These are phyloP conservation scores for Penicillium daleae DNA, from an alignment of 495 filamentous ascomycete species.

Conservation along the genomic window DNA sequence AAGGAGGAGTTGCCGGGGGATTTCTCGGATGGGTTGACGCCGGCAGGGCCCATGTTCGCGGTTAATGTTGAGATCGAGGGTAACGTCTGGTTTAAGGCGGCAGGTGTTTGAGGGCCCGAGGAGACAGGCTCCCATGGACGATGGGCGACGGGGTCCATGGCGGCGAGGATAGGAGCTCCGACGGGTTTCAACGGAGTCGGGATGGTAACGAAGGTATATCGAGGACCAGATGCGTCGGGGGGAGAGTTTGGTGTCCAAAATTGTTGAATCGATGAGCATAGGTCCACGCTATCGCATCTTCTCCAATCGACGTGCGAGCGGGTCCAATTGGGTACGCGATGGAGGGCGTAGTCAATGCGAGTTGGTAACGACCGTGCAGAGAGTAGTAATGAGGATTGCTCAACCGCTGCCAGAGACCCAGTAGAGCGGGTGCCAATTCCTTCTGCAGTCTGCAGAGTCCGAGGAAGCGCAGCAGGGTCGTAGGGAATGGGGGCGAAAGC, in stretches of 20 bases:
- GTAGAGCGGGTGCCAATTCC: neutral
- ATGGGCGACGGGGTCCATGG: slow-evolving; percentile 49
- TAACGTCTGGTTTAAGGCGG: slow-evolving; percentile 47
- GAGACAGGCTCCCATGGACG: slow-evolving; percentile 48
- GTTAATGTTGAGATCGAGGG: slow-evolving; percentile 54
- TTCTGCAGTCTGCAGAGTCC: neutral
- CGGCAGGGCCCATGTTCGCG: slow-evolving; percentile 41
- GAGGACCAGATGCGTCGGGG: neutral
- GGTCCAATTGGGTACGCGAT: slow-evolving; percentile 1
- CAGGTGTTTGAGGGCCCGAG: slow-evolving; percentile 43
- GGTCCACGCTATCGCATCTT: slow-evolving; percentile 37
- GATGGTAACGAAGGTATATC: neutral
- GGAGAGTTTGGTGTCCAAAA: slow-evolving; percentile 16
- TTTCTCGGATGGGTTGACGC: slow-evolving; percentile 40
- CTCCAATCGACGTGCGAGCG: slow-evolving; percentile 10
- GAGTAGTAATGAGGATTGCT: neutral
- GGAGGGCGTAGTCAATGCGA: slow-evolving; percentile 1
- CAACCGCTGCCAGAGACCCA: slow-evolving; percentile 3
- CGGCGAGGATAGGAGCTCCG: slow-evolving; percentile 5
- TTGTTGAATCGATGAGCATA: slow-evolving; percentile 33
- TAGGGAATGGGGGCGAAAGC: slow-evolving; percentile 2
- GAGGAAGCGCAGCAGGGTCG: slow-evolving; percentile 3
- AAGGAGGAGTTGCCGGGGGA: slow-evolving; percentile 50
- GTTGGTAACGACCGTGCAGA: slow-evolving; percentile 10
- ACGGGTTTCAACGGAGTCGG: neutral